Evolutionary conservation across 305 asterid genomes (phyloP), one percentile per base, ranked within the genome.

Genomic region (Plantago rigida): DNA sequence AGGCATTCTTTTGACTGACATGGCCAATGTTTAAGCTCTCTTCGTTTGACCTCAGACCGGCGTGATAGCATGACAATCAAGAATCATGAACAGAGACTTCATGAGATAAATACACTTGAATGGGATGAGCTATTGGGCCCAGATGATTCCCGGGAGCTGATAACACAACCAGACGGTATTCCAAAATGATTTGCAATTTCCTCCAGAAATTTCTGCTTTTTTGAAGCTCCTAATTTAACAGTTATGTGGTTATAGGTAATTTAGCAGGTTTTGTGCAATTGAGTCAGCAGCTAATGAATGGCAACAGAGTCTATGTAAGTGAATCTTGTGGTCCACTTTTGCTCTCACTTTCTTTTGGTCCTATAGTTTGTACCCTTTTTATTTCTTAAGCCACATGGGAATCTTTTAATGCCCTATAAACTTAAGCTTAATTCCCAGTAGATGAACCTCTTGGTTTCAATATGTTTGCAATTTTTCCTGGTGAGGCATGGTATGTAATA

Each of bases 51-150:
- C 75, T 69, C 90, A 92, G 99, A 74, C 51, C 77, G 46, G 60
- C 73, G 75, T 62, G 80, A 70, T 63, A 75, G 65, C 50, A 44
- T 66, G 76, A 76, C 79, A 24, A 44, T 77, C 34, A 76, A 79
- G 75, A 75, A 76, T 73, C 89, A 93, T 59, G 86, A 83, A 69
- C 81, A 77, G 82, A 85, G 76, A 69, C 94, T 93, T 69, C 86
- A 73, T 59, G 97, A 89, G 73, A 83, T 92, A 65, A 92, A 92
- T 77, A 92, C 97, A 5, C 89, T 92, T 55, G 99, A 88, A 42
- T 92, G 99, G 99, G 99, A 92, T 66, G 99, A 92, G 77, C 99
- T 92, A 80, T 60, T 88, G 81, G 83, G 64, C 65, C 79, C 81
- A 31, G 82, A 73, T 69, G 89, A 84, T 76, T 70, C 90, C 71